A percentile compares a stretch with the other conserved stretches of the same genome.
phyloP scores from a whole-genome alignment of 2,329 filamentous ascomycete species.

The Massarina eburnea region DNA sequence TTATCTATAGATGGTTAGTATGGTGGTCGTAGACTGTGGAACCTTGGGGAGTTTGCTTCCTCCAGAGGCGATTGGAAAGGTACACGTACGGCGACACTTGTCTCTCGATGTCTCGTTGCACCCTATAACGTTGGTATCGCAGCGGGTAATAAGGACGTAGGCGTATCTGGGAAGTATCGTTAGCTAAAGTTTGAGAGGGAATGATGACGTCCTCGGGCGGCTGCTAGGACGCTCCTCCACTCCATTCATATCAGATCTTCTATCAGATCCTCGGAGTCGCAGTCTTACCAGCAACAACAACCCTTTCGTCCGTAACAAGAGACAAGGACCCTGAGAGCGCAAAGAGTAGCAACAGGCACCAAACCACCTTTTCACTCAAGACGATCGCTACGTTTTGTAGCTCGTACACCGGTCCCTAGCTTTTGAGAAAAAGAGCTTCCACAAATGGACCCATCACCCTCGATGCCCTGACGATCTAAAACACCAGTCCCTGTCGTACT shows the following conservation, averaged over 20 bases:
- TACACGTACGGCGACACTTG: neutral
- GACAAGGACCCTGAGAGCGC: neutral
- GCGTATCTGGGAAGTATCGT: neutral
- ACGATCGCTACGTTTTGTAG: conserved; percentile 21
- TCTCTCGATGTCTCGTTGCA: neutral
- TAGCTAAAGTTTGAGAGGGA: neutral
- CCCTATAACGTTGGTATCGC: neutral
- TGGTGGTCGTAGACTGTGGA: neutral
- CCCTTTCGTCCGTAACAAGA: neutral
- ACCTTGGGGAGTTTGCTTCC: conserved; percentile 2
- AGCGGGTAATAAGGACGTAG: neutral
- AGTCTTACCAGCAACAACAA: neutral
- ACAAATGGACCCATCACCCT: conserved; percentile 16
- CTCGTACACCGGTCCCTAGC: conserved; percentile 17
- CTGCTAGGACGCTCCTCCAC: neutral
- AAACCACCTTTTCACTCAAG: neutral
- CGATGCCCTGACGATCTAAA: conserved; percentile 25
- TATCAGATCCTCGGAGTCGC: too few species aligned
- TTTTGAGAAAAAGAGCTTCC: conserved; percentile 18
- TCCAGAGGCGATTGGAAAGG: neutral
- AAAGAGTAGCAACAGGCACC: neutral
- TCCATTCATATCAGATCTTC: neutral
- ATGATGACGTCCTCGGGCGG: conserved; percentile 1
- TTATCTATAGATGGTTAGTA: too few species aligned
- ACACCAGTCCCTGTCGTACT: too few species aligned